These are phyloP conservation scores for Penicillium sp. DNA, from an alignment of 2,329 filamentous ascomycete genomes.

Conservation along the genomic window DNA sequence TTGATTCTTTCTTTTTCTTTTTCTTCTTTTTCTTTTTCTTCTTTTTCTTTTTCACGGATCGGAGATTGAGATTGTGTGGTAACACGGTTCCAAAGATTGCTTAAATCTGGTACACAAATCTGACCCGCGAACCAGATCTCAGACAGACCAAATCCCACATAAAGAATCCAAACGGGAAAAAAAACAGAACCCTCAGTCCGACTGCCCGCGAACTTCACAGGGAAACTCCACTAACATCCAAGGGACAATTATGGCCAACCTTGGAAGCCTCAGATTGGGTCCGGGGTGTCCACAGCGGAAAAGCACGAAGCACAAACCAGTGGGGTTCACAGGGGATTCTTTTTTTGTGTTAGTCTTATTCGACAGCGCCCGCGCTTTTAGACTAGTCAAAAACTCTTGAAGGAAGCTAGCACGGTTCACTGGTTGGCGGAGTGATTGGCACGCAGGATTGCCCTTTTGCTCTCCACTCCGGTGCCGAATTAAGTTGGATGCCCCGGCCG, in stretches of 20 bases:
- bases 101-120: not conserved
- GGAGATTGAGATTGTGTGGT: not conserved
- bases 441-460: constrained; percentile 1
- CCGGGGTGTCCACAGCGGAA: constrained; percentile 21
- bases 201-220: not conserved
- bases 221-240: constrained; percentile 5
- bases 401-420: constrained; percentile 3
- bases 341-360: not conserved
- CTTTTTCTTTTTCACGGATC: not conserved
- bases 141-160: not conserved
- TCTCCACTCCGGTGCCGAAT: constrained; percentile 5
- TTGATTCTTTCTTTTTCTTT: not conserved
- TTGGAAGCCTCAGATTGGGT: constrained; percentile 15
- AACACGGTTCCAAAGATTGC: not conserved
- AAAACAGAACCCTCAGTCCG: not conserved
- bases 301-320: constrained; percentile 17
- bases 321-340: constrained; percentile 13
- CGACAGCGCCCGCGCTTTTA: not conserved
- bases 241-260: constrained; percentile 6
- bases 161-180: not conserved
- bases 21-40: not conserved
- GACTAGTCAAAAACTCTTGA: not conserved
- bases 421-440: constrained; percentile 14
- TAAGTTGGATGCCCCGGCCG: constrained; percentile 5
- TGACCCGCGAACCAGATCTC: not conserved